These are phyloP conservation scores for Stephania yunnanensis DNA, from an alignment of 164 flowering plant genomes.

Conservation along the genomic window DNA sequence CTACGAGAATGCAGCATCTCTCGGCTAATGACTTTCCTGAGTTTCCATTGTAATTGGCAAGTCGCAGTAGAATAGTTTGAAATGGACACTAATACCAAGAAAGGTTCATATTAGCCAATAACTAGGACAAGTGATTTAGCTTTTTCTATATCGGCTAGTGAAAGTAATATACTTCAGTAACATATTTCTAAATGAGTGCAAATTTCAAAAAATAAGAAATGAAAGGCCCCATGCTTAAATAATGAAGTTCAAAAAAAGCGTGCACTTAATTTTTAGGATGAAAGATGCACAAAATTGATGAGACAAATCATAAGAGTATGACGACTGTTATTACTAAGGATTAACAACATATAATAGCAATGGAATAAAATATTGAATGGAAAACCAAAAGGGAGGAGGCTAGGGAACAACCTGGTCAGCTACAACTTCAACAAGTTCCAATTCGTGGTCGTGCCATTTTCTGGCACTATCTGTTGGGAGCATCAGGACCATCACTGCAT, in stretches of 20 bases:
- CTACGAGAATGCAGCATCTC: not conserved
- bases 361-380: not conserved
- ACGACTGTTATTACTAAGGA: not conserved
- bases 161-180: not conserved
- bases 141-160: not conserved
- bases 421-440: slow-evolving; percentile 82
- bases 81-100: not conserved
- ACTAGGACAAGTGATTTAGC: not conserved
- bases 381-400: not conserved
- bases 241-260: not conserved
- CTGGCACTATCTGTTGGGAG: slow-evolving; percentile 53
- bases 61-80: not conserved
- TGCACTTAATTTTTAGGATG: not conserved
- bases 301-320: not conserved
- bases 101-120: not conserved
- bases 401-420: slow-evolving; percentile 57
- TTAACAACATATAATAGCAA: not conserved
- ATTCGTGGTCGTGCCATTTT: slow-evolving; percentile 64
- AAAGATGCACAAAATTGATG: not conserved
- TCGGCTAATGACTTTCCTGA: too few species aligned
- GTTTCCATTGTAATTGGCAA: not conserved
- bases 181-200: not conserved
- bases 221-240: not conserved
- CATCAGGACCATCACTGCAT: slow-evolving; percentile 67
- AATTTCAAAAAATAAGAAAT: not conserved